Percentiles rank a stretch among this genome's conserved stretches.
phyloP scores from a whole-genome alignment of 2,329 filamentous ascomycete genomes.

The Botrytis hyacinthi region DNA sequence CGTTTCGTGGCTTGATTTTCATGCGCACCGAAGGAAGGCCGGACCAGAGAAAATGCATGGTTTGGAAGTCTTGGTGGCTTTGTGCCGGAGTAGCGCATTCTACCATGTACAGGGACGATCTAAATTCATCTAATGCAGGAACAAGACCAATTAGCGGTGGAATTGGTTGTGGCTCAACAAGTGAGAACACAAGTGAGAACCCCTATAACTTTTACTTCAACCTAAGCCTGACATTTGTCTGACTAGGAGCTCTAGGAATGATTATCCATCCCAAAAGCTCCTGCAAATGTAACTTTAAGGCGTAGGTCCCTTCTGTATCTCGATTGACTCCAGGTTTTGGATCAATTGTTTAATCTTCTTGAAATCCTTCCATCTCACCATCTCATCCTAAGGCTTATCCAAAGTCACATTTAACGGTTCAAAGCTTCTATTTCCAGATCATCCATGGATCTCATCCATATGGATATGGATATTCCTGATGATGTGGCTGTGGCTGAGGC shows the following conservation, averaged over 20 bases:
- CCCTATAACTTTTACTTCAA: constrained; percentile 8
- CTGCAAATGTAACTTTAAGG: constrained; percentile 5
- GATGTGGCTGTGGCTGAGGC: neutral
- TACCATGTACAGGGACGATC: neutral
- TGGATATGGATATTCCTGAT: neutral
- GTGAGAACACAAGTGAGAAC: neutral
- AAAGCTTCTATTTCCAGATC: constrained; percentile 12
- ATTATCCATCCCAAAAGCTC: constrained; percentile 12
- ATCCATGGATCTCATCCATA: no score
- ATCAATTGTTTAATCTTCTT: constrained; percentile 3
- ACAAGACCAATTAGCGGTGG: constrained; percentile 7
- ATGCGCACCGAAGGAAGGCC: constrained; percentile 18
- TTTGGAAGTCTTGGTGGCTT: neutral
- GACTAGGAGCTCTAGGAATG: neutral
- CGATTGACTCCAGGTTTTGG: neutral
- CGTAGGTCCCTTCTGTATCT: neutral
- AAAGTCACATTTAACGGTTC: neutral
- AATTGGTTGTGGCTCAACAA: neutral
- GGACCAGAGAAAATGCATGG: constrained; percentile 16
- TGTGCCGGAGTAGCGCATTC: neutral
- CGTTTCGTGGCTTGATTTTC: constrained; percentile 16
- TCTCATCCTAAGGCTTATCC: neutral
- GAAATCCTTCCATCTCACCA: neutral
- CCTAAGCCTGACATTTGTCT: neutral
- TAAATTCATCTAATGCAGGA: constrained; percentile 15